Evolutionary conservation across 306 rosid species (phyloP).

Genomic region (Neltuma alba): DNA sequence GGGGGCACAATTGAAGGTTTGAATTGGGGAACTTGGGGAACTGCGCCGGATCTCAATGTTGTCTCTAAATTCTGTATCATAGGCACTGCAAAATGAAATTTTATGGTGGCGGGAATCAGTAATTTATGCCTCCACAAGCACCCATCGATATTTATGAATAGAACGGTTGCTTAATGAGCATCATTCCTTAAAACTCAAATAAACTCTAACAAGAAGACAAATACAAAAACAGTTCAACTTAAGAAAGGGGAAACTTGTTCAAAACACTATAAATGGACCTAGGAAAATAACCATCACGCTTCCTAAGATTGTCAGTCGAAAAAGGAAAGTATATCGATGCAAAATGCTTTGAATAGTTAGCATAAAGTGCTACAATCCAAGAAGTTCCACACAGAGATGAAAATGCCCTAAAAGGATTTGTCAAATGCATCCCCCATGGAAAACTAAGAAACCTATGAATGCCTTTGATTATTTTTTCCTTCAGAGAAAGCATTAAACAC

Average conservation of each 20-base stretch:
- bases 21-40: conserved; percentile 85
- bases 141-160: background rate
- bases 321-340: background rate
- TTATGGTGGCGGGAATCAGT: background rate
- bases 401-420: background rate
- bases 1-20: conserved; percentile 46
- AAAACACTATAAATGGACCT: background rate
- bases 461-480: background rate
- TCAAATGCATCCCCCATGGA: background rate
- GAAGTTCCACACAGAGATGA: background rate
- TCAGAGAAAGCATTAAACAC: background rate
- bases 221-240: background rate
- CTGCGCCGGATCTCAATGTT: conserved; percentile 77
- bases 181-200: background rate
- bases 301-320: background rate
- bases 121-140: background rate
- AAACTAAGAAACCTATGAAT: background rate
- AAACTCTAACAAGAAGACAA: background rate
- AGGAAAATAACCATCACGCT: background rate
- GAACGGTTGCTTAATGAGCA: background rate
- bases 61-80: conserved; percentile 89
- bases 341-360: background rate
- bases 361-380: background rate
- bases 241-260: background rate
- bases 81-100: conserved; percentile 69